Evolutionary conservation across 495 filamentous ascomycete genomes (phyloP), one percentile per base, ranked within the genome.

Genomic region (Rostrohypoxylon terebratum): DNA sequence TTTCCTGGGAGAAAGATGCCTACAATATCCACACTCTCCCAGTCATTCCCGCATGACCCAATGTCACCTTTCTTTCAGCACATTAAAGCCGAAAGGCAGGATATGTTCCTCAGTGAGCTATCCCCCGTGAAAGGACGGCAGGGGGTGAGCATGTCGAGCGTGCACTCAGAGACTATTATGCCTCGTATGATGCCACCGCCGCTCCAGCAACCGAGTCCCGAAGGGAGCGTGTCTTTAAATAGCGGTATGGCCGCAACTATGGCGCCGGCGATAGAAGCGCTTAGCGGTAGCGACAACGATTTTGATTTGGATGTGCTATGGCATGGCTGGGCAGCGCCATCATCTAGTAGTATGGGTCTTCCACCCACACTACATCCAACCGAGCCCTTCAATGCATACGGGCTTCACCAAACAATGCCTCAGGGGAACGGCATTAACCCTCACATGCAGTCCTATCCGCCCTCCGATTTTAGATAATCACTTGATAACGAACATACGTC

Each of bases 281-380:
- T 83, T 4, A 50, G 75, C 7, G 77, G 77, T 9, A 69, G 75
- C 11, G 85, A 87, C 34, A 79, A 83, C 16, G 82, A 85, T 55
- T 84, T 89, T 57, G 83, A 89, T 44, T 87, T 90, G 44, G 86
- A 88, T 65, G 79, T 77, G n/a, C 68, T 89, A 47, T 89, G 86
- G 87, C 78, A 82, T 48, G 69, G 66, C 20, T 78, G 76, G 76
- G 28, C 21, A 5, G 23, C 20, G 10, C 60, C 40, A 20, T 1
- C 58, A 2, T 8, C 54, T 21, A 38, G 33, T 31, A 25, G 54
- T 20, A 62, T 66, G 44, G 66, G 57, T 16, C 51, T 73, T 14
- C 21, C 54, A 8, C 61, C 31, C 2, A 33, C 55, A 13, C 28
- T 69, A 28, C 61, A 69, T 10, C 33, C 62, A 21, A 16, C 23